A percentile compares a stretch with the other conserved stretches of the same genome.
These are phyloP conservation scores for Aurinia saxatilis DNA, from an alignment of 345 rosid genomes.

Conservation along the genomic window DNA sequence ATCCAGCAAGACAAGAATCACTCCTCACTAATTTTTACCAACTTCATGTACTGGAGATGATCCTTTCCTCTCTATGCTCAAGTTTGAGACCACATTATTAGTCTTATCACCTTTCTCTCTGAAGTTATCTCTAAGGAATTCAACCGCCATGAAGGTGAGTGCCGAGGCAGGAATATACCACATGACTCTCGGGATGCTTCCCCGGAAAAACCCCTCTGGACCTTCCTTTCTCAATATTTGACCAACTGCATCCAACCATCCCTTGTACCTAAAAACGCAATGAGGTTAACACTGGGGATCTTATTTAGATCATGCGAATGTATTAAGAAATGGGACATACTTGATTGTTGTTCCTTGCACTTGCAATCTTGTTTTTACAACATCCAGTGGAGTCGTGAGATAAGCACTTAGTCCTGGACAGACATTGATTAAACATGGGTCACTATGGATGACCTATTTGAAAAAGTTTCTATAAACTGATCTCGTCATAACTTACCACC, in stretches of 20 bases:
- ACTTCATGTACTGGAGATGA: conserved; percentile 36
- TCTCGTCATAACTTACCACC: conserved; percentile 58
- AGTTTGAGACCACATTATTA: conserved; percentile 24
- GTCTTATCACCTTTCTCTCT: conserved; percentile 33
- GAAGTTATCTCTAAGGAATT: conserved; percentile 71
- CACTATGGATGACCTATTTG: background rate
- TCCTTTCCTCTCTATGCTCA: conserved; percentile 50
- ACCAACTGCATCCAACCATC: conserved; percentile 70
- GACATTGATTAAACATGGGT: background rate
- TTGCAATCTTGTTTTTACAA: conserved; percentile 87
- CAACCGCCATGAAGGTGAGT: conserved; percentile 95
- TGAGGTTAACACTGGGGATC: background rate
- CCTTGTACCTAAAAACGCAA: conserved; percentile 50
- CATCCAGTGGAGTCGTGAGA: conserved; percentile 86
- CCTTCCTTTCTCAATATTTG: conserved; percentile 74
- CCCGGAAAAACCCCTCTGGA: conserved; percentile 64
- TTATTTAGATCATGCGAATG: background rate
- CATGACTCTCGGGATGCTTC: conserved; percentile 83
- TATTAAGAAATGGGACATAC: conserved; percentile 25
- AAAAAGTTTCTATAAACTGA: background rate
- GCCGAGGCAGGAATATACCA: conserved; percentile 98
- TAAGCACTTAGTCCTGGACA: conserved; percentile 77
- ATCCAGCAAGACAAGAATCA: background rate
- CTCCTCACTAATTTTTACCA: conserved; percentile 27
- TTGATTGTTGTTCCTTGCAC: conserved; percentile 79